These are phyloP conservation scores for Castanea sativa DNA, from an alignment of 306 rosid species.

Conservation along the genomic window DNA sequence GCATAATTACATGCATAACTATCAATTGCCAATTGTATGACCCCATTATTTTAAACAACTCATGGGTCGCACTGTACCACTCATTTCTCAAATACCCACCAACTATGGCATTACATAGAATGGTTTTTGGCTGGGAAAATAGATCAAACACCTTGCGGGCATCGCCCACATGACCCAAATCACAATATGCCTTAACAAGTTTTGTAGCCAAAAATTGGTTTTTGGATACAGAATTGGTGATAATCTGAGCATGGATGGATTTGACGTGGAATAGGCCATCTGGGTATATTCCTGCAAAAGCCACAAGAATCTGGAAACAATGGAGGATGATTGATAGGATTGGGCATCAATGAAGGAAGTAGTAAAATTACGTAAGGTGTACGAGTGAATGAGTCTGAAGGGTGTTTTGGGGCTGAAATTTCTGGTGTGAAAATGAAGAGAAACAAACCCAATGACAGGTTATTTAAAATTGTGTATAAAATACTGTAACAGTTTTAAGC, in stretches of 20 bases:
- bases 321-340: constrained; percentile 23
- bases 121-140: constrained; percentile 37
- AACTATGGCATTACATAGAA: constrained; percentile 64
- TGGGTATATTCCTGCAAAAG: constrained; percentile 38
- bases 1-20: constrained; percentile 65
- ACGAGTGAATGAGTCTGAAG: constrained; percentile 21
- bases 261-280: constrained; percentile 46
- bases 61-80: constrained; percentile 36
- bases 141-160: constrained; percentile 63
- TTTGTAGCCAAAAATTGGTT: constrained; percentile 48
- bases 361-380: constrained; percentile 12
- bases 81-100: constrained; percentile 48
- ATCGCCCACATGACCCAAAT: constrained; percentile 40
- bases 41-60: constrained; percentile 52
- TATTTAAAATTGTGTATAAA: too few species aligned
- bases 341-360: constrained; percentile 29
- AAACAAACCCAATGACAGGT: not conserved
- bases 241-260: constrained; percentile 58
- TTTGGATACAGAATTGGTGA: constrained; percentile 26
- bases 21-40: constrained; percentile 40
- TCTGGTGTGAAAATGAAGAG: constrained; percentile 30
- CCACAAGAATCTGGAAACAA: constrained; percentile 31
- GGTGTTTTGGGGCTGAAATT: not conserved
- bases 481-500: too few species aligned
- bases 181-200: constrained; percentile 39